Evolutionary conservation across 1,284 basidiomycete genomes (phyloP).

Genomic region (Ustilago shanxiensis): DNA sequence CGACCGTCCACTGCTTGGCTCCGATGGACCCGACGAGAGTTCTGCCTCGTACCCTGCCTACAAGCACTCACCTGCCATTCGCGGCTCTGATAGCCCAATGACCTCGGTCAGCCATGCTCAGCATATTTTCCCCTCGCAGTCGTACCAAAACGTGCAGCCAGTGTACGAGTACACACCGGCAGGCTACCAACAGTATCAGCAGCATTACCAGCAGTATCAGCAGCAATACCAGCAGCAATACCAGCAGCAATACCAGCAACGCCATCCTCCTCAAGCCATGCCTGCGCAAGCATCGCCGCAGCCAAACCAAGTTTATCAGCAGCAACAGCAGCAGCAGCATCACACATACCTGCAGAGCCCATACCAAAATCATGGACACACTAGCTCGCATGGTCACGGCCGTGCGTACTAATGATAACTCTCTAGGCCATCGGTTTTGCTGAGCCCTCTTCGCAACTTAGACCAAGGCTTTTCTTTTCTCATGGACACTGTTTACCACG

Average conservation of each 20-base stretch:
- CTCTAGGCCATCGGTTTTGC: not conserved
- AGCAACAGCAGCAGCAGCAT: no score
- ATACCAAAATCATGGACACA: conserved; percentile 18
- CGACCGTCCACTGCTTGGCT: conserved; percentile 33
- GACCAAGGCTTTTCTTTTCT: conserved; percentile 4
- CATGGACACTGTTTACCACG: conserved; percentile 16
- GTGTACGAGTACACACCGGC: conserved; percentile 21
- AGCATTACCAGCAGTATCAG: conserved; percentile 10
- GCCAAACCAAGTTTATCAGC: conserved; percentile 28
- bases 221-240: conserved; percentile 16
- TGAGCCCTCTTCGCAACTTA: not conserved
- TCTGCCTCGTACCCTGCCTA: conserved; percentile 30
- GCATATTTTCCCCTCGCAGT: conserved; percentile 23
- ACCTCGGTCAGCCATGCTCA: conserved; percentile 41
- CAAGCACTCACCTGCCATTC: conserved; percentile 26
- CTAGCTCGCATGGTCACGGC: conserved; percentile 8
- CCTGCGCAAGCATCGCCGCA: conserved; percentile 14
- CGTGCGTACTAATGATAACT: conserved; percentile 17
- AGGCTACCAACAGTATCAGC: conserved; percentile 5
- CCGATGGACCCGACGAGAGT: conserved; percentile 23
- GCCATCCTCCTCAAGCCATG: conserved; percentile 13
- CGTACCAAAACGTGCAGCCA: conserved; percentile 19
- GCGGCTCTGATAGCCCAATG: conserved; percentile 42
- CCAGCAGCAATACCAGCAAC: conserved; percentile 13
- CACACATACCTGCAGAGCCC: conserved; percentile 29